phyloP scores from a whole-genome alignment of 2,329 filamentous ascomycete genomes.

The Hypoxylon sp. region DNA sequence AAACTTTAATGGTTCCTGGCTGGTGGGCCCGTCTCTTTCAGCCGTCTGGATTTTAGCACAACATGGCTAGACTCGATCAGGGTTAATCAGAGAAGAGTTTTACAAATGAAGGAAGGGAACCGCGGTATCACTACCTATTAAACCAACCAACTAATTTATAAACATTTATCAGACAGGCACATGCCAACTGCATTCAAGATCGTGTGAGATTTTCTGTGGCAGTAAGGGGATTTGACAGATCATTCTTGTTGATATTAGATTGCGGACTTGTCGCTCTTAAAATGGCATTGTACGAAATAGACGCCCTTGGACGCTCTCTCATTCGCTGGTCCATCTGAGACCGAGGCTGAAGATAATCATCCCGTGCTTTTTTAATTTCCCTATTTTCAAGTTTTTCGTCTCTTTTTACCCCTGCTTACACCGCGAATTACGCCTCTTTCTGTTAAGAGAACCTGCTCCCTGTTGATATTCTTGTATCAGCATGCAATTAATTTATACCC shows the following conservation, averaged over 20 bases:
- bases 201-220: too few relatives aligned
- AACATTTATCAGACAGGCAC: too few relatives aligned
- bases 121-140: slow-evolving; percentile 23
- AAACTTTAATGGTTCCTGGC: slow-evolving; percentile 21
- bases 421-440: slow-evolving; percentile 10
- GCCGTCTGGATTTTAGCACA: slow-evolving; percentile 10
- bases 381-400: slow-evolving; percentile 24
- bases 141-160: slow-evolving; percentile 8
- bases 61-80: slow-evolving; percentile 18
- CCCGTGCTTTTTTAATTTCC: slow-evolving; percentile 30
- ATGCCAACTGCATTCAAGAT: too few relatives aligned
- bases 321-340: neutral
- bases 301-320: neutral
- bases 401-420: slow-evolving; percentile 18
- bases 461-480: slow-evolving; percentile 16
- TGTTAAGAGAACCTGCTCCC: slow-evolving; percentile 15
- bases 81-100: slow-evolving; percentile 10
- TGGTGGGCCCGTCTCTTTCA: slow-evolving; percentile 11
- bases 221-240: too few relatives aligned
- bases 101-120: slow-evolving; percentile 22
- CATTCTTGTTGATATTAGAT: too few relatives aligned
- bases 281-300: too few relatives aligned
- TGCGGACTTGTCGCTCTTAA: too few relatives aligned
- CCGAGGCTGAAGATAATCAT: slow-evolving; percentile 8
- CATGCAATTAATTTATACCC: slow-evolving; percentile 28